Conservation (phyloP, 108 stramenopile species). For the Conticribra guillardii region DNA sequence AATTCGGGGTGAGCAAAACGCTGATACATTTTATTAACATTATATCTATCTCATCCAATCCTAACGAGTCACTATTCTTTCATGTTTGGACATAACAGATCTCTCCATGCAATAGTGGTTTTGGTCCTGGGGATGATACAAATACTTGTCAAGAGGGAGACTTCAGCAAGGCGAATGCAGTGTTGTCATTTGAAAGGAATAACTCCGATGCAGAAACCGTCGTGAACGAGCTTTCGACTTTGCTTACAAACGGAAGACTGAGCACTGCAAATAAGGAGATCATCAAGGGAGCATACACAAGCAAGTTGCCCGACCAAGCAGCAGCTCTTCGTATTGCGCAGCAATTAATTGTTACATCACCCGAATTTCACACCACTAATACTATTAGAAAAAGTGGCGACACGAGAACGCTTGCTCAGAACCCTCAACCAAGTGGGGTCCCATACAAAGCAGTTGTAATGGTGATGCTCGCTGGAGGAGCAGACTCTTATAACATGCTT, state of each 20-base stretch:
- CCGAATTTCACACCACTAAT: conserved; percentile 59
- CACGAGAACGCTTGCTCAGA: conserved; percentile 6
- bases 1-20: neutral
- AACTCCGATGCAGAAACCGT: conserved; percentile 25
- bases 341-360: conserved; percentile 16
- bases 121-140: conserved; percentile 38
- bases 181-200: conserved; percentile 30
- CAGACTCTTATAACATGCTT: conserved; percentile 62
- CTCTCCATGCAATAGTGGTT: conserved; percentile 12
- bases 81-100: conserved; percentile 48
- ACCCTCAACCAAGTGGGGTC: conserved; percentile 15
- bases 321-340: conserved; percentile 42
- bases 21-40: neutral
- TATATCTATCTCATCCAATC: conserved; percentile 38
- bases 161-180: conserved; percentile 21
- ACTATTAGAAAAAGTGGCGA: conserved; percentile 25
- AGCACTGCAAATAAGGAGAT: conserved; percentile 29
- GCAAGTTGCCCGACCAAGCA: conserved; percentile 12
- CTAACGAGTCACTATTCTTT: conserved; percentile 48
- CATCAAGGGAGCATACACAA: conserved; percentile 25
- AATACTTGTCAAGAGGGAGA: conserved; percentile 24
- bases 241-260: conserved; percentile 59
- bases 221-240: conserved; percentile 40
- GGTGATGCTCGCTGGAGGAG: conserved; percentile 54
- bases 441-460: conserved; percentile 66